Evolutionary conservation across 1,284 basidiomycete species (phyloP), one percentile per base, ranked within the genome.

Genomic region (Athelia psychrophila): DNA sequence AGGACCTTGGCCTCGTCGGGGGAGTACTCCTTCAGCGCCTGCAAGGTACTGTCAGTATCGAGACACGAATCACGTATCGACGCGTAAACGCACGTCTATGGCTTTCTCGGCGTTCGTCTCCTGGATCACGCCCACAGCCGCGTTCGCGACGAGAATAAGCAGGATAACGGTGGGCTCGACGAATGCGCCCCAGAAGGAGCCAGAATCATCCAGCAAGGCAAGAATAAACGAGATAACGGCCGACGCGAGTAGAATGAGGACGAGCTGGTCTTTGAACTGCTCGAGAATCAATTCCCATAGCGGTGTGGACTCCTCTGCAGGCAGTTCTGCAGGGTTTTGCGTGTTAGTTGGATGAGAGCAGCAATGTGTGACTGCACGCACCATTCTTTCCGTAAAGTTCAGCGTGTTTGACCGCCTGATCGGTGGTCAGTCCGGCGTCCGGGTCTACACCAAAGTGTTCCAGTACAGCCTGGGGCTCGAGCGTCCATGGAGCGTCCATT

Each of bases 241-340:
- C 5, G 93, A 96, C 2, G 82, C 93, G 42, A 98, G 86, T 23
- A 98, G 81, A 64, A 98, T 97, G 55, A 98, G 84, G 20, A 96
- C 95, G 22, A 98, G 84, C 71, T 95, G 93, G 73, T 98, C 95
- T 76, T 97, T 90, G 80, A 99, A 99, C 74, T 99, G 96, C 60
- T 96, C 95, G 19, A 99, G 79, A 55, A 99, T 91, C 55, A 98
- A 84, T 63, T 92, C 83, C 91, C 93, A 95, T 42, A 99, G 69
- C 3, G 96, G 93, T 3, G 94, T 97, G 1, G 92, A 76, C 0
- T 91, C 86, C 15, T 95, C 88, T 63, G 97, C 94, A 15, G 94
- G 93, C 13, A 98, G 78, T 66, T 90, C 92, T 95, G 65, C 3
- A 54, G 47, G 50, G 40, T 50, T 45, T n/a, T n/a, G n/a, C n/a